Percentiles rank a stretch among this genome's conserved stretches.
Conservation (phyloP, 2,329 filamentous ascomycete genomes). For the Penicillium sp. region DNA sequence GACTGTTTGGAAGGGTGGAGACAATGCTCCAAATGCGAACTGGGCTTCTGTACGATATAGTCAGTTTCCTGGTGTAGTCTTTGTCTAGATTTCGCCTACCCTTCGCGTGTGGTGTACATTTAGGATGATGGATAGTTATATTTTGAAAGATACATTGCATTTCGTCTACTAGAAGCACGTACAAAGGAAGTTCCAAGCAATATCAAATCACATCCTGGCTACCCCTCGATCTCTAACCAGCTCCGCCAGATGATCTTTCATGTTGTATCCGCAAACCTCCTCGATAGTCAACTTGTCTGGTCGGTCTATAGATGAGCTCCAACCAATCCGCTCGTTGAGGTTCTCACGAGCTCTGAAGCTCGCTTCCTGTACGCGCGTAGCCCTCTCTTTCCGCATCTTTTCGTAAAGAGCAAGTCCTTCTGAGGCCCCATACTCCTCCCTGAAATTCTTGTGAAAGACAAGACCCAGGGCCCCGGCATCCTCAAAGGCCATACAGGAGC, state of each 20-base stretch:
- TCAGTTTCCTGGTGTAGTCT: slow-evolving; percentile 26
- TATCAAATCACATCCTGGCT: no score
- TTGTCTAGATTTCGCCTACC: slow-evolving; percentile 7
- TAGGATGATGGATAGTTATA: no score
- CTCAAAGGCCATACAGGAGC: slow-evolving; percentile 42
- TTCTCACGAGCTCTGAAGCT: slow-evolving; percentile 26
- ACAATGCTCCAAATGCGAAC: slow-evolving; percentile 18
- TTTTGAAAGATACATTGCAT: no score
- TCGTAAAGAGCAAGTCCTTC: slow-evolving; percentile 28
- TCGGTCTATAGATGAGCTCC: slow-evolving; percentile 23
- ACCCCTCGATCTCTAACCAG: slow-evolving; percentile 2
- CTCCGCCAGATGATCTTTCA: slow-evolving; percentile 13
- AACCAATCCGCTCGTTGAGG: slow-evolving; percentile 30
- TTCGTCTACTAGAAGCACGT: no score
- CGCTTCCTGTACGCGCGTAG: slow-evolving; percentile 29
- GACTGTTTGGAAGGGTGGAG: slow-evolving; percentile 35
- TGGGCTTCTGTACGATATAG: slow-evolving; percentile 30
- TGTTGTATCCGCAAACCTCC: slow-evolving; percentile 33
- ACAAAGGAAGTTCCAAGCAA: no score
- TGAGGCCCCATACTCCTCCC: slow-evolving; percentile 14
- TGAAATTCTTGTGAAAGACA: slow-evolving; percentile 29
- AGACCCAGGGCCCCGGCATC: slow-evolving; percentile 40
- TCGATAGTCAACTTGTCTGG: slow-evolving; percentile 33
- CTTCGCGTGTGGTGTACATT: no score
- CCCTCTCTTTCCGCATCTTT: slow-evolving; percentile 26